phyloP scores from a whole-genome alignment of 1,284 basidiomycete species.

The Tylopilus sp. region DNA sequence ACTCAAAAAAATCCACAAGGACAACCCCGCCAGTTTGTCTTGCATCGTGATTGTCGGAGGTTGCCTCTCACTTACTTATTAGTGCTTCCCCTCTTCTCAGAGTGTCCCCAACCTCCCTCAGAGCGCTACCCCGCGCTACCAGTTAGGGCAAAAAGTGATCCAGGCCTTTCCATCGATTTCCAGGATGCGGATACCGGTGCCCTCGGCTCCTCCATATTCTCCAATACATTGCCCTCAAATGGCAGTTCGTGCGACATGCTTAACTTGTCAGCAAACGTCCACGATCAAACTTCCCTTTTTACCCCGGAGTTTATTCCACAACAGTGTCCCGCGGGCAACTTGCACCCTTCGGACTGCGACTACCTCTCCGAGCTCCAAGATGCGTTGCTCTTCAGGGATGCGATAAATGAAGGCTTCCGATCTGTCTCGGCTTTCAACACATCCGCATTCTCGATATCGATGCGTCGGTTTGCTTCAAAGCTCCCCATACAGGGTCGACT shows the following conservation, averaged over 20 bases:
- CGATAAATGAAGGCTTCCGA: slow-evolving; percentile 12
- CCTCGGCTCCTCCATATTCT: slow-evolving; percentile 5
- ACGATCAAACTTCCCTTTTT: background rate
- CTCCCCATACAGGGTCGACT: slow-evolving; percentile 14
- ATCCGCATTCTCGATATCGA: slow-evolving; percentile 22
- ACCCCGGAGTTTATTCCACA: slow-evolving; percentile 13
- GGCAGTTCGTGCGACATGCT: background rate
- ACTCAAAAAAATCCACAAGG: slow-evolving; percentile 31
- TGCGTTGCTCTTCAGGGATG: slow-evolving; percentile 17
- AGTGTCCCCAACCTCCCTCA: slow-evolving; percentile 14
- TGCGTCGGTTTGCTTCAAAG: slow-evolving; percentile 22
- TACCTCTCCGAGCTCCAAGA: slow-evolving; percentile 18
- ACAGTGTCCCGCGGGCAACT: background rate
- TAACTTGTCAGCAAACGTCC: too few species aligned
- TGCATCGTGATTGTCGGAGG: background rate
- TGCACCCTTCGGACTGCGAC: slow-evolving; percentile 5
- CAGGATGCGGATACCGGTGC: slow-evolving; percentile 3
- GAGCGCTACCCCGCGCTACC: slow-evolving; percentile 12
- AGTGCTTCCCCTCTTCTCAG: slow-evolving; percentile 30
- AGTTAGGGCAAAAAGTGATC: slow-evolving; percentile 14
- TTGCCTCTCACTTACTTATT: background rate
- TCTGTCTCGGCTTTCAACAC: slow-evolving; percentile 9
- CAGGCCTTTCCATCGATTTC: slow-evolving; percentile 7
- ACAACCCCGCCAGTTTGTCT: slow-evolving; percentile 30
- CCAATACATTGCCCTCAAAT: slow-evolving; percentile 6